Evolutionary conservation across 108 stramenopile genomes (phyloP).

Genomic region (Discostella pseudostelligera): DNA sequence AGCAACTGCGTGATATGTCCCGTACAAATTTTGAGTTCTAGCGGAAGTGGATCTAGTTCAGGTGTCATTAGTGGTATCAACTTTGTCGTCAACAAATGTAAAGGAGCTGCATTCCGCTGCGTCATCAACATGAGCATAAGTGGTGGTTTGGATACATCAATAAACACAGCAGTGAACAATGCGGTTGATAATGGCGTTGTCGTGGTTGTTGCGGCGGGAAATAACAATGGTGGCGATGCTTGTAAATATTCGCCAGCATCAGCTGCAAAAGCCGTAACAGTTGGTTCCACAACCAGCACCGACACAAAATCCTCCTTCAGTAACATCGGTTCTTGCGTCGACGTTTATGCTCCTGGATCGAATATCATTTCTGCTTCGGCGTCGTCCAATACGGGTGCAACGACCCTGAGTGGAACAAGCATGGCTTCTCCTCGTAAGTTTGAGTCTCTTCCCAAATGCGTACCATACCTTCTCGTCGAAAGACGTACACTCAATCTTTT

Average conservation of each 20-base stretch:
- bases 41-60: background rate
- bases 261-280: background rate
- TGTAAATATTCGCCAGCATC: conserved; percentile 5
- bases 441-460: too few species aligned
- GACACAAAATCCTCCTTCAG: conserved; percentile 3
- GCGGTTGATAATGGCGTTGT: conserved; percentile 1
- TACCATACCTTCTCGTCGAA: background rate
- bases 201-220: conserved; percentile 8
- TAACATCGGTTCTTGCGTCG: background rate
- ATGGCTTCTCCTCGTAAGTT: conserved; percentile 6
- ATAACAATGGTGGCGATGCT: background rate
- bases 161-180: background rate
- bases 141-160: background rate
- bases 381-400: background rate
- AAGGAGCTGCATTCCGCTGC: background rate
- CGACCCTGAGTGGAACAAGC: background rate
- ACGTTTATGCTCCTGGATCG: background rate
- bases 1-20: background rate
- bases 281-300: background rate
- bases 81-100: background rate
- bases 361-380: background rate
- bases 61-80: background rate
- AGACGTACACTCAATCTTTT: too few species aligned
- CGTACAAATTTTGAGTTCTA: background rate
- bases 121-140: conserved; percentile 5